Evolutionary conservation across 192 early-diverging fungal species (phyloP).

Genomic region (Gaertneriomyces semiglobifer): DNA sequence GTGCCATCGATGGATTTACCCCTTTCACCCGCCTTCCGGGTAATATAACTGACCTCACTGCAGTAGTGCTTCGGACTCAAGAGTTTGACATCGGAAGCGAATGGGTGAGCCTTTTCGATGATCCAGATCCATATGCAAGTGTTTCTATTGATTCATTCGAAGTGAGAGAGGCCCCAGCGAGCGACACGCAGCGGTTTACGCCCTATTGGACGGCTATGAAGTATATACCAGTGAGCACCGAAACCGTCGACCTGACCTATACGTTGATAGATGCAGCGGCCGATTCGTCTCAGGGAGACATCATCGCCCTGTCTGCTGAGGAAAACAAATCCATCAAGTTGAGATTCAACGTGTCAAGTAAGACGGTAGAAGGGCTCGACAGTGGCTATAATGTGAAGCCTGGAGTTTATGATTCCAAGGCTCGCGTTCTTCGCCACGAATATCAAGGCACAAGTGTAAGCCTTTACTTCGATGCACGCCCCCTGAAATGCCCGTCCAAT

Average conservation of each 20-base stretch:
- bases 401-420: constrained; percentile 14
- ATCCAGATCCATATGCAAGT: constrained; percentile 21
- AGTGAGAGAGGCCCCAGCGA: constrained; percentile 21
- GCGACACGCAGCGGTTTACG: constrained; percentile 1
- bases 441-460: constrained; percentile 1
- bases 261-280: constrained; percentile 14
- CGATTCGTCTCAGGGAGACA: background rate
- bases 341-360: background rate
- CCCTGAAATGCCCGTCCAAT: constrained; percentile 4
- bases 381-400: background rate
- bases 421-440: background rate
- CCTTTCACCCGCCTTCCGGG: constrained; percentile 16
- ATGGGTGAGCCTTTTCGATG: background rate
- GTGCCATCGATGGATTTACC: constrained; percentile 9
- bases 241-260: constrained; percentile 11
- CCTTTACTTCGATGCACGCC: constrained; percentile 22
- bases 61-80: constrained; percentile 26
- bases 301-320: constrained; percentile 20
- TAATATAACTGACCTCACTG: constrained; percentile 12
- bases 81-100: constrained; percentile 10
- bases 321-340: constrained; percentile 3
- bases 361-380: background rate
- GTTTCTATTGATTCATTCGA: constrained; percentile 17
- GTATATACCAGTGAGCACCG: constrained; percentile 8
- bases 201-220: constrained; percentile 33